Base-by-base conservation (phyloP, 2,329 filamentous ascomycete species). In the Ophiostoma pallidulum region DNA sequence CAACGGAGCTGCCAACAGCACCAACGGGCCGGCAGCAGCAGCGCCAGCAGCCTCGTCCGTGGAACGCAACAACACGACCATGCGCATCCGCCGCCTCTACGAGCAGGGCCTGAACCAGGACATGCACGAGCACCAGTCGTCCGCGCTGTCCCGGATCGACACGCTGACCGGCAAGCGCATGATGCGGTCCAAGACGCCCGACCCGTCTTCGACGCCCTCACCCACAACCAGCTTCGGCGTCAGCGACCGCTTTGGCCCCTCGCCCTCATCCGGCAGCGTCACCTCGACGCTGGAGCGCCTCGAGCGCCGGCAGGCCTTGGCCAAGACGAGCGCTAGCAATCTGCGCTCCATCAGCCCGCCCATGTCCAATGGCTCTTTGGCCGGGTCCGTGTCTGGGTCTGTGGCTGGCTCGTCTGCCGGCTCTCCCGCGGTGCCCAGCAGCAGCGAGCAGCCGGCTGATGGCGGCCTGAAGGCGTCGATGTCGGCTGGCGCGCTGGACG, bases 101-200 rank as follows among this genome's bases (percentile, higher is more conserved):
- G 90, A 94, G 53, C 86, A 87, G 53, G 84, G 84, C 0, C 69
- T 94, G 14, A 84, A 82, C 42, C 83, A 90, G 57, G 82, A 92
- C 52, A 72, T 86, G 12, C 82, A 90, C 42, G 86, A 90, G 47
- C 84, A 92, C 55, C 88, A 91, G 59, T 75, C 77, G 3, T 86
- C 85, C 3, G 79, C 86, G 0, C 65, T 92, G 53, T 82, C 79
- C n/a, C 77, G 88, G 35, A 75, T 95, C 36, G 90, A 95, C 57
- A 89, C 81, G 0, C 68, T 94, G 43, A 80, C 80, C 22, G 78
- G 82, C 49, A 80, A 83, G 54, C 73, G 78, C 14, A 70, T 70
- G 13, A 58, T 70, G 20, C 62, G 72, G 24, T 65, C 68, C 18
- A 66, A 74, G 26, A 79, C 77, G 1, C 72, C 74, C 0, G 65